Conservation (phyloP, 164 flowering plant species). For the Liquidambar formosana region DNA sequence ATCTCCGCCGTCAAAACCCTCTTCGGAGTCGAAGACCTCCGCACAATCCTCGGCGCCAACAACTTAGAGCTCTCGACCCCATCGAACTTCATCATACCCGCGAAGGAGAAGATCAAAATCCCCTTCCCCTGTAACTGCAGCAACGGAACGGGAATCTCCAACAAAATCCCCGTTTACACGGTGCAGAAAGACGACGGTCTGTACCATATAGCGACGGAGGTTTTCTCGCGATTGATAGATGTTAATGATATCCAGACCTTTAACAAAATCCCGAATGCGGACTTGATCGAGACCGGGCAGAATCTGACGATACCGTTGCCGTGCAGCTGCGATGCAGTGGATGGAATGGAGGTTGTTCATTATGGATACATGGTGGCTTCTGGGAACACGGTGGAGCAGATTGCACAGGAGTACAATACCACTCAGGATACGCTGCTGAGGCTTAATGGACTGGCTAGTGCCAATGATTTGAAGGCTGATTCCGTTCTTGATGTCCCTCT, state of each 20-base stretch:
- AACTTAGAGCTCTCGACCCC: conserved; percentile 38
- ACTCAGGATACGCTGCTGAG: background rate
- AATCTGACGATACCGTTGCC: conserved; percentile 22
- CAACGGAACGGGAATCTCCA: conserved; percentile 61
- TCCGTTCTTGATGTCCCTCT: conserved; percentile 26
- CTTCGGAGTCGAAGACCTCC: conserved; percentile 46
- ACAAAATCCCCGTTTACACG: conserved; percentile 46
- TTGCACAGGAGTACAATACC: conserved; percentile 8
- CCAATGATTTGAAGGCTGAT: background rate
- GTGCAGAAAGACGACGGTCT: conserved; percentile 52
- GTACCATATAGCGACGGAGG: conserved; percentile 45
- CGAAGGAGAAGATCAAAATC: conserved; percentile 40
- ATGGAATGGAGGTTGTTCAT: conserved; percentile 15
- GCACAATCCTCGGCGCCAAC: conserved; percentile 64
- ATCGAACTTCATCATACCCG: conserved; percentile 18
- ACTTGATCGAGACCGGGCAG: conserved; percentile 39
- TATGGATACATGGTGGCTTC: conserved; percentile 20
- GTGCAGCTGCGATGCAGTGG: conserved; percentile 20
- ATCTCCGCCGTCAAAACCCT: conserved; percentile 43
- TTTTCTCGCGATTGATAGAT: conserved; percentile 45
- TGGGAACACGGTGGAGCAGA: conserved; percentile 10
- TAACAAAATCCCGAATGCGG: conserved; percentile 38
- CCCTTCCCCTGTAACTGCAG: conserved; percentile 71
- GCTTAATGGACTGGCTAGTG: conserved; percentile 10
- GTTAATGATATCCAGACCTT: conserved; percentile 39